Percentiles rank a stretch among this genome's conserved stretches.
Evolutionary conservation across 495 filamentous ascomycete species (phyloP).

Genomic region (Pseudomonodictys pantanalensis): DNA sequence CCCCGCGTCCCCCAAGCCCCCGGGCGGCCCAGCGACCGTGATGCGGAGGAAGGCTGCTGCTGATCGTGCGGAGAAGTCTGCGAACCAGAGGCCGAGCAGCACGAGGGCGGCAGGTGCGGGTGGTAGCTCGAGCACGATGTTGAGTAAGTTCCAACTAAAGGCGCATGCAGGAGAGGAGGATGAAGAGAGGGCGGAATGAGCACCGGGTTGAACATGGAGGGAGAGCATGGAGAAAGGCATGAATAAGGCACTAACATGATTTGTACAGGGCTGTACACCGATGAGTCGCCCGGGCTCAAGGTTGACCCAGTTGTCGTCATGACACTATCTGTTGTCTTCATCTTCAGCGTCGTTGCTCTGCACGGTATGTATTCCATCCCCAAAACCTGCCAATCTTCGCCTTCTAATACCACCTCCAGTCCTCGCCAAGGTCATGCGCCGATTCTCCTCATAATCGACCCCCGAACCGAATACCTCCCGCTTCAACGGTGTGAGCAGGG

Average conservation of each 20-base stretch:
- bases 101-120: constrained; percentile 92
- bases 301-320: constrained; percentile 97
- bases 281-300: constrained; percentile 92
- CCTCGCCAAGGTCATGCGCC: constrained; percentile 92
- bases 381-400: not conserved
- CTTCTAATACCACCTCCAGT: constrained; percentile 53
- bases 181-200: not conserved
- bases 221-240: too few species aligned
- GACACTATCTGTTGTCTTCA: constrained; percentile 91
- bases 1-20: constrained; percentile 79
- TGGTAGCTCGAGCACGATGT: constrained; percentile 95
- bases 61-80: constrained; percentile 90
- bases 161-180: too few species aligned
- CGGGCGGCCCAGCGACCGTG: constrained; percentile 92
- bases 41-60: constrained; percentile 91
- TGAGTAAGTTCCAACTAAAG: constrained; percentile 60
- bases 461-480: not conserved
- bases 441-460: constrained; percentile 63
- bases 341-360: constrained; percentile 95
- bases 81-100: constrained; percentile 84
- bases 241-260: not conserved
- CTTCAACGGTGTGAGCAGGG: not conserved
- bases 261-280: constrained; percentile 80
- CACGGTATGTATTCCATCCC: constrained; percentile 68
- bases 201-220: not conserved